Evolutionary conservation across 139 green algal genomes (phyloP).

Genomic region (Coelastrella sp.): DNA sequence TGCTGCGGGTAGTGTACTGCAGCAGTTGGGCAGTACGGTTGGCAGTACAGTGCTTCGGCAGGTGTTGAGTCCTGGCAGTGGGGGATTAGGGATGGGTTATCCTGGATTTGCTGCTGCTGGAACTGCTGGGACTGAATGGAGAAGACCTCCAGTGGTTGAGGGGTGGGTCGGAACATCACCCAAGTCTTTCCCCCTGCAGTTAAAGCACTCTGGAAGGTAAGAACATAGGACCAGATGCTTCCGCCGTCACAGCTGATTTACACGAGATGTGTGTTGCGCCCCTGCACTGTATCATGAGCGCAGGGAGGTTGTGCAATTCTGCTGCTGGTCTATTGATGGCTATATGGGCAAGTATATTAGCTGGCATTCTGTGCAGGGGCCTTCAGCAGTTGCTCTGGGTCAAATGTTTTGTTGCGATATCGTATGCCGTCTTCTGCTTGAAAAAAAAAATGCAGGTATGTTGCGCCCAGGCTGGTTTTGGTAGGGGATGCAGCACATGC

Average conservation of each 20-base stretch:
- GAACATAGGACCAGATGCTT: not conserved
- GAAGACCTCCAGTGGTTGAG: conserved; percentile 63
- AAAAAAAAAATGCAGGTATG: too few species aligned
- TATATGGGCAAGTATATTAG: too few species aligned
- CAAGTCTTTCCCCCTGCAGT: conserved; percentile 72
- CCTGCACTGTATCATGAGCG: too few species aligned
- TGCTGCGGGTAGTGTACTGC: not conserved
- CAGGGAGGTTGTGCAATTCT: too few species aligned
- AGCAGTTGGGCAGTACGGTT: not conserved
- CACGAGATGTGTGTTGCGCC: too few species aligned
- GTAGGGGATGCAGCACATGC: conserved; percentile 87
- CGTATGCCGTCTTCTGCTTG: too few species aligned
- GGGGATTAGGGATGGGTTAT: not conserved
- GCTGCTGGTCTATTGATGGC: too few species aligned
- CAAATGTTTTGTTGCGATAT: too few species aligned
- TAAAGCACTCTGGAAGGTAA: conserved; percentile 74
- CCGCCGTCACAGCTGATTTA: conserved; percentile 76
- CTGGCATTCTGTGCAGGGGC: too few species aligned
- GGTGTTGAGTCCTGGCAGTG: conserved; percentile 4
- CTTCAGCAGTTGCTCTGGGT: too few species aligned
- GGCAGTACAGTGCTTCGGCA: not conserved
- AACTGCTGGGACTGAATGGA: conserved; percentile 16
- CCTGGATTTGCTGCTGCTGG: not conserved
- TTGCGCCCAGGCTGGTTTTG: conserved; percentile 76
- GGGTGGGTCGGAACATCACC: conserved; percentile 61